phyloP scores from a whole-genome alignment of 768 basidiomycete species.

The Zangia roseola region DNA sequence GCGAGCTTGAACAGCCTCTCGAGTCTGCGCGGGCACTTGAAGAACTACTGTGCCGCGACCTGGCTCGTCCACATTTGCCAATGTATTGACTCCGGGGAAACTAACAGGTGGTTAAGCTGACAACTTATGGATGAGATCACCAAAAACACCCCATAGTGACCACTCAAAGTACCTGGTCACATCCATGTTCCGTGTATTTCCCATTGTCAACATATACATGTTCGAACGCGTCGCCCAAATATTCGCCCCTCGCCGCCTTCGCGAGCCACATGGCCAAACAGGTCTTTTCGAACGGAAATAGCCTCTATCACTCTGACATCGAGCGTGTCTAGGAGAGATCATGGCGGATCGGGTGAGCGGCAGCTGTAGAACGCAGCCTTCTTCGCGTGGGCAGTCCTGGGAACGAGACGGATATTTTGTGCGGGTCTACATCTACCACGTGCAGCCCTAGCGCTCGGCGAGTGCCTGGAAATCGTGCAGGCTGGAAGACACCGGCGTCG shows the following conservation, averaged over 20 bases:
- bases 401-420: constrained; percentile 24
- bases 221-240: constrained; percentile 94
- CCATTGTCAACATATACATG: constrained; percentile 86
- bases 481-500: constrained; percentile 62
- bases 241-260: constrained; percentile 85
- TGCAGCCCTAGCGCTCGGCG: constrained; percentile 70
- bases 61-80: too few species aligned
- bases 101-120: too few species aligned
- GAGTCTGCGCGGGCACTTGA: constrained; percentile 76
- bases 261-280: constrained; percentile 93
- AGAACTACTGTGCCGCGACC: constrained; percentile 82
- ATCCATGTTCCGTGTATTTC: constrained; percentile 93
- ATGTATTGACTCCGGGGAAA: too few species aligned
- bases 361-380: constrained; percentile 90
- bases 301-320: constrained; percentile 85
- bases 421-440: constrained; percentile 53
- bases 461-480: constrained; percentile 83
- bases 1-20: constrained; percentile 78
- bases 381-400: constrained; percentile 44
- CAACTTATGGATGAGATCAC: too few species aligned
- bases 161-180: constrained; percentile 88
- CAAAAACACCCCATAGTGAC: too few species aligned
- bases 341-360: constrained; percentile 90
- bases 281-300: constrained; percentile 96
- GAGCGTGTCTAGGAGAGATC: constrained; percentile 76